Evolutionary conservation across 1,284 basidiomycete species (phyloP).

Genomic region (Clitocybe nebularis): DNA sequence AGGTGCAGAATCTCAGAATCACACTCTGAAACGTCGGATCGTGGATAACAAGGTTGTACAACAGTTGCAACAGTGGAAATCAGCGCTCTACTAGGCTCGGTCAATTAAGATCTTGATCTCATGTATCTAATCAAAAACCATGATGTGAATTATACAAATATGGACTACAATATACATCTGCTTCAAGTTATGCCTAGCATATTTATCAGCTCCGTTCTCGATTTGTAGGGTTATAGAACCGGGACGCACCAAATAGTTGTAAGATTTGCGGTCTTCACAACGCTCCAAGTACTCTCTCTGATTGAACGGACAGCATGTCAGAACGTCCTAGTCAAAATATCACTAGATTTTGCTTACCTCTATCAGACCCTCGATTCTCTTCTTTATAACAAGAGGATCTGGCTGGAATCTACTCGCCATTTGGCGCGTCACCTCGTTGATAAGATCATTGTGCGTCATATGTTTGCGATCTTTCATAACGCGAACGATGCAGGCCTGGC

Average conservation of each 20-base stretch:
- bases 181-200: slow-evolving; percentile 21
- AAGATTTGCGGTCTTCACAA: slow-evolving; percentile 76
- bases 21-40: too few species aligned
- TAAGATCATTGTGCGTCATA: slow-evolving; percentile 85
- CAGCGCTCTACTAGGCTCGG: neutral
- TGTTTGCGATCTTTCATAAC: slow-evolving; percentile 97
- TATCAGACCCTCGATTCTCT: slow-evolving; percentile 90
- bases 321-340: slow-evolving; percentile 4
- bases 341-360: slow-evolving; percentile 53
- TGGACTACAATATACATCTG: slow-evolving; percentile 3
- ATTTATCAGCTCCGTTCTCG: slow-evolving; percentile 3
- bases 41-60: too few species aligned
- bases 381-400: slow-evolving; percentile 85
- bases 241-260: slow-evolving; percentile 69
- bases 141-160: too few species aligned
- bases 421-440: slow-evolving; percentile 90
- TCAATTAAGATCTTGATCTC: neutral
- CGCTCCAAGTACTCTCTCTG: slow-evolving; percentile 81
- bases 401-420: slow-evolving; percentile 85
- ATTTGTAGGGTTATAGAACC: too few species aligned
- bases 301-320: too few species aligned
- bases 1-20: too few species aligned
- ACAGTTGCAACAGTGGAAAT: too few species aligned
- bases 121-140: slow-evolving; percentile 1
- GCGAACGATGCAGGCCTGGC: slow-evolving; percentile 93